These are phyloP conservation scores for Hymenoscyphus repandus DNA, from an alignment of 2,329 filamentous ascomycete species.

Conservation along the genomic window DNA sequence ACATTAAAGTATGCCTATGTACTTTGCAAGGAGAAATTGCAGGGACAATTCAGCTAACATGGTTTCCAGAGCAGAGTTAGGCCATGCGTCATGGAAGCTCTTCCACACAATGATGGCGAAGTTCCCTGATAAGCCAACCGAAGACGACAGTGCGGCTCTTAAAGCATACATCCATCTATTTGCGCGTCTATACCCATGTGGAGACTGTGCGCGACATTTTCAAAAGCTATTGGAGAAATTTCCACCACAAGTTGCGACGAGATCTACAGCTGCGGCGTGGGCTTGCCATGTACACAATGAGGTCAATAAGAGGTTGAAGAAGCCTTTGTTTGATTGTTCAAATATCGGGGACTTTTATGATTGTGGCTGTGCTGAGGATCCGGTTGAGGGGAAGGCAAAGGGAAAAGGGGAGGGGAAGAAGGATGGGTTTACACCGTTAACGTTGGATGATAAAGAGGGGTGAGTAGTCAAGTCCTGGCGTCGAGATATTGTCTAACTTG, in stretches of 20 bases:
- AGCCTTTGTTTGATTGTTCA: constrained; percentile 58
- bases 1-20: constrained; percentile 64
- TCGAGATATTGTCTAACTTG: background rate
- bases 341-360: constrained; percentile 68
- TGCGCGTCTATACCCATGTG: constrained; percentile 64
- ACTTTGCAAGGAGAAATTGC: no score
- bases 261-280: constrained; percentile 62
- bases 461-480: constrained; percentile 11
- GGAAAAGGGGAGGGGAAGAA: constrained; percentile 27
- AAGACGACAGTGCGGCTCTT: constrained; percentile 57
- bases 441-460: constrained; percentile 29
- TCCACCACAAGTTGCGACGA: constrained; percentile 59
- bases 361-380: constrained; percentile 64
- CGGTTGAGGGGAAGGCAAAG: constrained; percentile 33
- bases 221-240: constrained; percentile 55
- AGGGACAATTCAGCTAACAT: constrained; percentile 8
- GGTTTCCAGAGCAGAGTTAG: constrained; percentile 46
- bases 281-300: constrained; percentile 63
- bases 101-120: constrained; percentile 67
- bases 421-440: constrained; percentile 29
- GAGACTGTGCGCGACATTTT: constrained; percentile 65
- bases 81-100: constrained; percentile 64
- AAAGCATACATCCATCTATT: constrained; percentile 63
- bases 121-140: constrained; percentile 60
- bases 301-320: constrained; percentile 59